These are phyloP conservation scores for Diophrys sp. DNA, from an alignment of 73 alveolate genomes.

Conservation along the genomic window DNA sequence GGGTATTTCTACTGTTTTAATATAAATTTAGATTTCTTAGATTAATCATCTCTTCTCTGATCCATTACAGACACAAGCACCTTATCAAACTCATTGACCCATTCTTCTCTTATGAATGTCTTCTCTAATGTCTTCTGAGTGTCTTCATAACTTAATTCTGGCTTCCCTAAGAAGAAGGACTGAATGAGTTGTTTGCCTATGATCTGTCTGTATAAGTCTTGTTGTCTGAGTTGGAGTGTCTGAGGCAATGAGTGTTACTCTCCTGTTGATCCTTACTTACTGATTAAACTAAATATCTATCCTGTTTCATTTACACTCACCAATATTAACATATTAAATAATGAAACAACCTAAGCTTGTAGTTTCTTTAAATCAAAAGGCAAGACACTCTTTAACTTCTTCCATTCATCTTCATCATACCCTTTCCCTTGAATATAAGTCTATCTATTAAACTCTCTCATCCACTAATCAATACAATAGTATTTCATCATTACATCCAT, in stretches of 20 bases:
- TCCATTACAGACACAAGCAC: neutral
- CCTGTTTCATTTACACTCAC: neutral
- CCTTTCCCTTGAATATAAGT: neutral
- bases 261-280: conserved; percentile 3
- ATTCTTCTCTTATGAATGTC: neutral
- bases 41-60: neutral
- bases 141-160: neutral
- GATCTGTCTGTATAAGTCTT: neutral
- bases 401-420: neutral
- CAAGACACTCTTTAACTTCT: neutral
- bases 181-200: neutral
- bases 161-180: neutral
- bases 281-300: conserved; percentile 7
- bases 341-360: conserved; percentile 7
- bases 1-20: too few species aligned
- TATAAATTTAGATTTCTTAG: neutral
- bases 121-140: neutral
- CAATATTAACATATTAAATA: neutral
- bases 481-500: neutral
- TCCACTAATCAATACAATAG: conserved; percentile 8
- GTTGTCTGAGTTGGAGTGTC: too few species aligned
- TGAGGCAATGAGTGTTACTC: neutral
- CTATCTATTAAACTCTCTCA: neutral
- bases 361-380: conserved; percentile 29
- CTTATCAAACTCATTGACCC: neutral